These are phyloP conservation scores for Epichloe brachyelytri DNA, from an alignment of 2,329 filamentous ascomycete species.

Conservation along the genomic window DNA sequence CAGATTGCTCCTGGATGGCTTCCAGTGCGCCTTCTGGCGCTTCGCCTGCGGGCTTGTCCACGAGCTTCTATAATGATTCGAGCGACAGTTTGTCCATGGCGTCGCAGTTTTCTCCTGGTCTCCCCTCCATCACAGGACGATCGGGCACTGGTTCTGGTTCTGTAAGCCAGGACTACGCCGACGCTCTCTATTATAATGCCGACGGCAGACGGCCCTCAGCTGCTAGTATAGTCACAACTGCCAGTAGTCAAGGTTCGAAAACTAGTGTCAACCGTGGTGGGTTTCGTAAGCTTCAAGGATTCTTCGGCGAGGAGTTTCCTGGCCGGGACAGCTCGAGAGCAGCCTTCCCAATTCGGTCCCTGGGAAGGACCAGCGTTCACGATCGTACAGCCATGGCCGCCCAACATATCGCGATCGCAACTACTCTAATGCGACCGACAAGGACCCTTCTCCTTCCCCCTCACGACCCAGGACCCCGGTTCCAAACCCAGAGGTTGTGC, in stretches of 20 bases:
- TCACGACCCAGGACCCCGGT: slow-evolving; percentile 75
- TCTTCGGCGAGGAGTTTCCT: slow-evolving; percentile 84
- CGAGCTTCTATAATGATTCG: slow-evolving; percentile 63
- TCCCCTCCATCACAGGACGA: slow-evolving; percentile 39
- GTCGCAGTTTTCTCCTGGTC: slow-evolving; percentile 59
- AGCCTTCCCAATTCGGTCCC: slow-evolving; percentile 39
- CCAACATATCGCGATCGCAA: slow-evolving; percentile 58
- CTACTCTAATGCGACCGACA: slow-evolving; percentile 64
- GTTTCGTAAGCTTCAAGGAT: slow-evolving; percentile 74
- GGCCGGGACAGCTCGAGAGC: slow-evolving; percentile 59
- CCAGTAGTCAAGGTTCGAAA: slow-evolving; percentile 75
- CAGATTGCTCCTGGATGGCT: slow-evolving; percentile 47
- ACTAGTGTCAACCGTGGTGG: slow-evolving; percentile 57
- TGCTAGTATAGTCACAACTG: slow-evolving; percentile 65
- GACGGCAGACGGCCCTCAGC: slow-evolving; percentile 77
- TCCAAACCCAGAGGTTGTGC: slow-evolving; percentile 84
- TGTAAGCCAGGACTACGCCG: slow-evolving; percentile 42
- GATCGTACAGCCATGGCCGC: slow-evolving; percentile 47
- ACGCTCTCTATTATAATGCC: slow-evolving; percentile 40
- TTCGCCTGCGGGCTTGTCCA: slow-evolving; percentile 28
- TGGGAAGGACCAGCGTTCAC: slow-evolving; percentile 47
- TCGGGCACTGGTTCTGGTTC: slow-evolving; percentile 6
- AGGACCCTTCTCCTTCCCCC: slow-evolving; percentile 61
- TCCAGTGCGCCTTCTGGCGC: slow-evolving; percentile 22
- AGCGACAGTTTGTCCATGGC: slow-evolving; percentile 51